Evolutionary conservation across 129 eudicot species (phyloP), one percentile per base, ranked within the genome.

Genomic region (Chrysanthemum makinoi): DNA sequence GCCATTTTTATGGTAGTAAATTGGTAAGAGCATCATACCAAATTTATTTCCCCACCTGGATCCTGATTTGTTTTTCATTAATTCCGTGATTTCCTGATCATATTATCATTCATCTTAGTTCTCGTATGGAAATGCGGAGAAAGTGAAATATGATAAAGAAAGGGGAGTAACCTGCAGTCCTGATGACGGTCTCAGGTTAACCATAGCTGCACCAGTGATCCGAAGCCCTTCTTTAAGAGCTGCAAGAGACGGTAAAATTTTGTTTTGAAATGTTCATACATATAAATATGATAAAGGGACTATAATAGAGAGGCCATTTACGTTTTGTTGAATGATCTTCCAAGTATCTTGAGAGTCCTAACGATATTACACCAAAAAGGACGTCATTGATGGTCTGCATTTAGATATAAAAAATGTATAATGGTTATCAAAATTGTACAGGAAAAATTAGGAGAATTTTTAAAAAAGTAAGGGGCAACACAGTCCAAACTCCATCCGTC

Each of bases 371-470:
- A 46, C 91, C 97, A 74, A 88, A 81, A 53, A 91, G 87, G 20
- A 91, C 91, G 65, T 92, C 98, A 62, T 92, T 92, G 26, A 92
- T 86, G 0, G 96, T 92, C 98, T 92, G 87, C 94, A 81, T 51
- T 35, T 59, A 11, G 11, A 33, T 7, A 73, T 7, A 43, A 39
- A 28, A 50, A 7, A 16, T 28, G 52, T 17, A 58, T 0, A 28
- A 28, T 56, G 19, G 59, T 56, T 57, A 58, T 51, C 43, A 30
- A 17, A 8, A 59, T 58, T 19, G 52, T 18, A 35, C 49, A 22
- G 19, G 13, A 30, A 39, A 74, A 53, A 26, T 6, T 3, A 50
- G 15, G 26, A 49, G 28, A 20, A 14, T n/a, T 33, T 12, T 3
- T 10, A 51, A 51, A 8, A 14, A 14, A 51, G 43, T 5, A 35